Conservation (phyloP, 2,329 filamentous ascomycete species). For the Huntiella moniliformis region DNA sequence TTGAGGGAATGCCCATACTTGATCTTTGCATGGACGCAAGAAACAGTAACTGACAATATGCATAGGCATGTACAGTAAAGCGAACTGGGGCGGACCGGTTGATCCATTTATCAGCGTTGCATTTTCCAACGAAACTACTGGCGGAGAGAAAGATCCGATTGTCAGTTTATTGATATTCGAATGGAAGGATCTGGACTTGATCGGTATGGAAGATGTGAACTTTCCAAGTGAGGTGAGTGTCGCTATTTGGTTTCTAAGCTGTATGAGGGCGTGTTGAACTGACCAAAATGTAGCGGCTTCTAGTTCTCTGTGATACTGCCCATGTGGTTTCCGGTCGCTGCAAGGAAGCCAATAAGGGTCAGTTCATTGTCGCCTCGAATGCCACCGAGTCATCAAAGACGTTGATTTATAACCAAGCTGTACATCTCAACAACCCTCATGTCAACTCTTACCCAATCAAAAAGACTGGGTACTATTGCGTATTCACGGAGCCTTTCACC, state of each 20-base stretch:
- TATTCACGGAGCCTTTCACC: constrained; percentile 57
- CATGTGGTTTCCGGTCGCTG: constrained; percentile 53
- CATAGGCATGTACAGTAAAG: constrained; percentile 81
- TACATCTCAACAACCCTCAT: constrained; percentile 59
- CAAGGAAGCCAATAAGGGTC: constrained; percentile 56
- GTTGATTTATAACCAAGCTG: constrained; percentile 57
- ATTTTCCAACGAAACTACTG: constrained; percentile 43
- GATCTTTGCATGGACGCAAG: neutral
- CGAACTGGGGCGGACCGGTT: constrained; percentile 68
- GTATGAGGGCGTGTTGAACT: constrained; percentile 24
- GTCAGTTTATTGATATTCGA: constrained; percentile 85
- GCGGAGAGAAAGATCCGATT: constrained; percentile 45
- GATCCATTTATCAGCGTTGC: constrained; percentile 81
- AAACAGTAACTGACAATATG: constrained; percentile 9
- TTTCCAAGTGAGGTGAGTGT: constrained; percentile 33
- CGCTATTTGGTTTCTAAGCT: constrained; percentile 4
- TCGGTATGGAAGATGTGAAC: constrained; percentile 47
- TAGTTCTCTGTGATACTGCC: constrained; percentile 53
- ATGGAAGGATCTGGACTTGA: constrained; percentile 66
- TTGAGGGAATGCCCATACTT: constrained; percentile 19
- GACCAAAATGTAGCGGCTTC: constrained; percentile 17
- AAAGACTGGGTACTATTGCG: constrained; percentile 91
- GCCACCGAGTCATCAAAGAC: constrained; percentile 52
- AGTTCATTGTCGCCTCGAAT: constrained; percentile 67
- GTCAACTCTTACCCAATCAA: constrained; percentile 67